Evolutionary conservation across 176 grass and related monocot genomes (phyloP).

Genomic region (Canna indica): DNA sequence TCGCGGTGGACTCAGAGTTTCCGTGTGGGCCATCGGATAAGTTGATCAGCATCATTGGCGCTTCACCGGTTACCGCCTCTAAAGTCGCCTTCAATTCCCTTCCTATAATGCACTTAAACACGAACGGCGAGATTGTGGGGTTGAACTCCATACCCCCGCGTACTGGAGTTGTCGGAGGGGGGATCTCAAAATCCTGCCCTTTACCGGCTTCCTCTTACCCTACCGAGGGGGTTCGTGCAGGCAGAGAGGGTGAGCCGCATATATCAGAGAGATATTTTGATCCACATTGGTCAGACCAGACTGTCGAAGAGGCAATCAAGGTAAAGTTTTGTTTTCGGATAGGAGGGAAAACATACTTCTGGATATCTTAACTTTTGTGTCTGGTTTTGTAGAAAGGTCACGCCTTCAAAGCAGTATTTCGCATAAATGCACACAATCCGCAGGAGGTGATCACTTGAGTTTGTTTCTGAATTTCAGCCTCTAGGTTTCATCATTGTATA

Average conservation of each 20-base stretch:
- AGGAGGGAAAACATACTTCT: not conserved
- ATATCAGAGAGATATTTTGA: constrained; percentile 37
- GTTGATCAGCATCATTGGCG: constrained; percentile 25
- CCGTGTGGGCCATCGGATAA: not conserved
- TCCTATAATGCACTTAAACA: constrained; percentile 35
- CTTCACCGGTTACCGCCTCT: constrained; percentile 9
- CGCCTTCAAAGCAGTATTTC: constrained; percentile 62
- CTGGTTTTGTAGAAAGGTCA: constrained; percentile 44
- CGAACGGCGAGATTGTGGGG: constrained; percentile 12
- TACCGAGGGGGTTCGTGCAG: not conserved
- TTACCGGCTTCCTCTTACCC: constrained; percentile 29
- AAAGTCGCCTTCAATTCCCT: constrained; percentile 53
- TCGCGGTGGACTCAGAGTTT: constrained; percentile 13
- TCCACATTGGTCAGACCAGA: constrained; percentile 55
- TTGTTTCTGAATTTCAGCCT: not conserved
- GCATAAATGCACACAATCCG: constrained; percentile 77
- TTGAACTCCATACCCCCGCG: not conserved
- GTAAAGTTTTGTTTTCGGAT: constrained; percentile 21
- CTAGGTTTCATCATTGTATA: not conserved
- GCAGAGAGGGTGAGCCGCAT: not conserved
- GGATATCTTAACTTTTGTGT: constrained; percentile 6
- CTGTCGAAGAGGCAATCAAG: constrained; percentile 64
- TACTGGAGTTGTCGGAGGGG: constrained; percentile 6
- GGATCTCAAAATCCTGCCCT: constrained; percentile 48
- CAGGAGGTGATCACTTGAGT: constrained; percentile 37